Percentiles rank a stretch among this genome's conserved stretches.
Conservation (phyloP, 352 stramenopile genomes). For the Pythium rhizo-oryzae region DNA sequence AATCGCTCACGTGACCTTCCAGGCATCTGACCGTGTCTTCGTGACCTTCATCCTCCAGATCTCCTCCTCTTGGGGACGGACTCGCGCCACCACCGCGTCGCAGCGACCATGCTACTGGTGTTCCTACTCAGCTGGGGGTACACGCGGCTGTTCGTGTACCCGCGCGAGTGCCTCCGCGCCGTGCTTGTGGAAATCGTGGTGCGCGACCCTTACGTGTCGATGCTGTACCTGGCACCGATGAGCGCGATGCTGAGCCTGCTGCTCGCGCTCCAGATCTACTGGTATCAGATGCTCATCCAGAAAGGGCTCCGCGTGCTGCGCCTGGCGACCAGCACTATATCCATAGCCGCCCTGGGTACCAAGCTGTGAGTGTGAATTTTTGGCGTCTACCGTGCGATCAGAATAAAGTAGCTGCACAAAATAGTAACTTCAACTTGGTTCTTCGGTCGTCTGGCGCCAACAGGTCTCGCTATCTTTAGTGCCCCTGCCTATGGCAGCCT, state of each 20-base stretch:
- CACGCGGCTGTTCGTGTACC: constrained; percentile 34
- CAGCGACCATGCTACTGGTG: constrained; percentile 22
- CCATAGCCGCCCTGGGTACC: no score
- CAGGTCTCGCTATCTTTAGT: no score
- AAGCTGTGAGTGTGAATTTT: no score
- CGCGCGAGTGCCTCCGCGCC: constrained; percentile 29
- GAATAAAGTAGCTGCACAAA: no score
- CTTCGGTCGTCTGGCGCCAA: no score
- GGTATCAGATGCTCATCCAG: not conserved
- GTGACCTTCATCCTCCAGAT: constrained; percentile 1
- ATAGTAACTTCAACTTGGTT: no score
- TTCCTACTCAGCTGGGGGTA: constrained; percentile 34
- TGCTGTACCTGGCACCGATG: not conserved
- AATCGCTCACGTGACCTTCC: not conserved
- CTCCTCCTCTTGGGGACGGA: not conserved
- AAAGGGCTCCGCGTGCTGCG: constrained; percentile 2
- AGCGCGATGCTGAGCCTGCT: not conserved
- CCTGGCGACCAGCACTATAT: no score
- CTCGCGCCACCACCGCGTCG: not conserved
- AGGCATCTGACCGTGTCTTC: not conserved
- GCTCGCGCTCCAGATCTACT: constrained; percentile 9
- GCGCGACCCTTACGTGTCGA: not conserved
- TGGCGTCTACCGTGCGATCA: no score
- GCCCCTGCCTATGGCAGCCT: no score
- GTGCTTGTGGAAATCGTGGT: not conserved